Evolutionary conservation across 1,139 yeast species (phyloP), one percentile per base, ranked within the genome.

Genomic region (Suhomyces anneliseae): DNA sequence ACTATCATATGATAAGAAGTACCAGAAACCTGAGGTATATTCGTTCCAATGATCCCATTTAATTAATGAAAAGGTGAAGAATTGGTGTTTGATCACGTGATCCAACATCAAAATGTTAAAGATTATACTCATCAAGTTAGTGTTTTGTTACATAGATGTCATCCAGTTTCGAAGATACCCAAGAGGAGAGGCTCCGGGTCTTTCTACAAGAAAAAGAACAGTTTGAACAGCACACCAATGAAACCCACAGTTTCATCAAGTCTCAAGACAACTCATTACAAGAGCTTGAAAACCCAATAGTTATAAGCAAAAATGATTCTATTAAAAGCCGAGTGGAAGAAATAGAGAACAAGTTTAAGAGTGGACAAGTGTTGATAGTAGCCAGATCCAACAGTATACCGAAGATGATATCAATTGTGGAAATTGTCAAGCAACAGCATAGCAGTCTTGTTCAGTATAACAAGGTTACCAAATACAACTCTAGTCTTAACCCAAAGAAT

Each of bases 351-450:
- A 40, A 27, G 12, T 39, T 60, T 3, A 39, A 43, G 6, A 45
- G 47, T 4, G 41, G 42, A 26, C 38, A 49, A 2, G 48, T 58
- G 9, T 33, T 65, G 27, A 34, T 66, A 26, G 50, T 53, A 1
- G 56, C 60, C 36, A 54, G 49, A 27, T 54, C 69, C 2, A 54
- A 47, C 10, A 55, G 60, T 2, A 56, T 66, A 5, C 53, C 61
- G n/a, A 68, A 68, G 48, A 46, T 62, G 32, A 54, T 68, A 10
- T 56, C 68, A 5, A 55, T 67, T 6, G 53, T 60, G 11, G 71
- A 68, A 44, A 66, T 68, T n/a, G 59, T 54, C 11, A 67, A 66
- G 43, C 48, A 47, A 29, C 40, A 38, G 24, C 40, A 35, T 41
- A 37, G 35, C 15, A 31, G 19, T 14, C 32, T 27, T 12, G 45